Base-by-base conservation (phyloP, 2,329 filamentous ascomycete genomes). In the Hypoxylon sp. region DNA sequence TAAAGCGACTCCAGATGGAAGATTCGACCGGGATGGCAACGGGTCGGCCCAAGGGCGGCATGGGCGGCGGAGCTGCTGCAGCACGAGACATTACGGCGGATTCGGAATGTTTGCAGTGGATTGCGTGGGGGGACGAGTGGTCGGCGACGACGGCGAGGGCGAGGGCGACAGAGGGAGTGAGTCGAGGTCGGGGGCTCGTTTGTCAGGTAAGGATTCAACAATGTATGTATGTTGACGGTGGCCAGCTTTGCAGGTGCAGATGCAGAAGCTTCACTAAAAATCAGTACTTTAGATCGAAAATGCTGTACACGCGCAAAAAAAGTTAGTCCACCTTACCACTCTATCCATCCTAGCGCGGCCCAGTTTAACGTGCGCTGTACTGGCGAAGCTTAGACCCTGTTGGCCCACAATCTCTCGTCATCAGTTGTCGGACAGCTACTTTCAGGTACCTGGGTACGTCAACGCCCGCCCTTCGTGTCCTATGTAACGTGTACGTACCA, bases 1-100 rank as follows among this genome's bases (percentile, higher is more conserved):
- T 92, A 82, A 98, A 85, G 76, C 94, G 91, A 81, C 97, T 93
- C 94, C 94, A 97, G 62, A 96, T 83, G 51, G 92, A 72, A 66
- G 91, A 87, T 72, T 87, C 82, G 74, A 88, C 80, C 46, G 84
- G 82, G 58, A 88, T 78, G 64, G 82, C 80, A 67, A 81, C 73
- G 37, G 78, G 79, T 67, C 81, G 80, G 67, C 79, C 80, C 69
- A 80, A 79, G 61, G 82, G 80, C 75, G 85, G 83, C 77, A 84
- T 82, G 72, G 85, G 83, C 53, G 84, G 82, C 70, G 81, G 81
- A 72, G 84, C 81, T 78, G 80, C 77, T 57, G 79, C 77, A 72
- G 80, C 73, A 72, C 75, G 73, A 74, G 79, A 77, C 75, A 79
- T 78, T 75, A 76, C 68, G 74, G 64, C 32, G 44, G 53, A 65